Evolutionary conservation across 345 rosid genomes (phyloP), one percentile per base, ranked within the genome.

Genomic region (Boechera divaricarpa): DNA sequence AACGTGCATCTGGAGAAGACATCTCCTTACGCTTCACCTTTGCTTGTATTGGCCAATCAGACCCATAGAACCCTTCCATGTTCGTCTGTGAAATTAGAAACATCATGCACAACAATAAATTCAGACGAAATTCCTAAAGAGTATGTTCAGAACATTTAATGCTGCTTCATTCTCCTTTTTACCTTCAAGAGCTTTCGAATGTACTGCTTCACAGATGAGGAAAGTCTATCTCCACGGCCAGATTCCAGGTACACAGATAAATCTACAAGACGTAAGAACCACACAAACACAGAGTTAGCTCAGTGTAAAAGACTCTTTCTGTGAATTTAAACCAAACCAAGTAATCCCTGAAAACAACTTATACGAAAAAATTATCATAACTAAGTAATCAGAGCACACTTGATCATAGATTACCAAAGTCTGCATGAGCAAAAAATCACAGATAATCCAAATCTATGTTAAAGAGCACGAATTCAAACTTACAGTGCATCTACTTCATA

Each of bases 1-100:
- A 89, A 28, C 78, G 85, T 7, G 96, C 98, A 75, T 90, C 92
- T 0, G 90, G 75, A 31, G 96, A 74, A 77, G 86, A 87, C 94
- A 90, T 89, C 74, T 92, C 97, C 82, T 89, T 76, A 48, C 89
- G 88, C 84, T 90, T 94, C 61, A 81, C 83, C 85, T 90, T 90
- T 73, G 90, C 95, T 77, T 94, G 91, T 2, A 72, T 52, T 4
- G 89, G 80, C 99, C 98, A 94, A 53, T 90, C 88, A 31, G 85
- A 55, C 13, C 94, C 93, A 69, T 76, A 92, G 9, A 84, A 79
- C 18, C 75, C 92, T 85, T 86, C 92, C 99, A 90, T 92, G 78
- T 92, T 94, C 52, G 57, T 83, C 97, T 91, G 77, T 56, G 53
- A 45, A 61, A 33, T 72, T 5, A 47, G 12, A 53, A 66, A 51